Evolutionary conservation across 331 rosid species (phyloP), one percentile per base, ranked within the genome.

Genomic region (Arachis monticola): DNA sequence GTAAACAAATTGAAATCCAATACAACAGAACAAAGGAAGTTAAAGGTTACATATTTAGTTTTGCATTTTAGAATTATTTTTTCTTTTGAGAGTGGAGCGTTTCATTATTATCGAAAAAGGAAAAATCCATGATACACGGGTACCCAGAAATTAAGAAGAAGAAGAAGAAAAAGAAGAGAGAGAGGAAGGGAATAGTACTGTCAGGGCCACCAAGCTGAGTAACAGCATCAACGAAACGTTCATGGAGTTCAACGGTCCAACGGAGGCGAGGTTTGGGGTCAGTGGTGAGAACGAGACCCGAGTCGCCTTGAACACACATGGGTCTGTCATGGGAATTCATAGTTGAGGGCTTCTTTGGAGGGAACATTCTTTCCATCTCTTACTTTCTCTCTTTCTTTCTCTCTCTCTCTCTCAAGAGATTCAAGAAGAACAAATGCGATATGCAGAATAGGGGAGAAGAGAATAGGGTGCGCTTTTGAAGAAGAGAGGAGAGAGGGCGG

Each of bases 351-450:
- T 95, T 95, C 98, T 95, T 95, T 45, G 95, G 90, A 81, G 96
- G 97, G 98, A 90, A 92, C 99, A 95, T 92, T 87, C 83, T 83
- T 22, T 86, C 83, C 88, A 78, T 87, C 78, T 76, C 81, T 77
- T 55, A 81, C 73, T 80, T 64, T 83, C 85, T 83, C 74, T 80
- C 79, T 88, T 76, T 78, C 77, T 73, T 76, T 70, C 74, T 80
- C 60, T 77, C 77, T 73, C 76, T 80, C 60, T 77, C 77, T 73
- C 76, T 80, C 60, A 58, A 72, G 92, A 93, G 97, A 94, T 91
- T 91, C 96, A 91, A 83, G 98, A 91, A 83, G 98, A 94, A 94
- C 98, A 94, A 94, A 93, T 93, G 97, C 98, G 86, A 91, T 35
- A 35, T 91, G 93, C 97, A 92, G 85, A 75, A 86, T 83, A 86